Conservation (phyloP, 805 yeast genomes). For the Saccharomyces paradoxus region DNA sequence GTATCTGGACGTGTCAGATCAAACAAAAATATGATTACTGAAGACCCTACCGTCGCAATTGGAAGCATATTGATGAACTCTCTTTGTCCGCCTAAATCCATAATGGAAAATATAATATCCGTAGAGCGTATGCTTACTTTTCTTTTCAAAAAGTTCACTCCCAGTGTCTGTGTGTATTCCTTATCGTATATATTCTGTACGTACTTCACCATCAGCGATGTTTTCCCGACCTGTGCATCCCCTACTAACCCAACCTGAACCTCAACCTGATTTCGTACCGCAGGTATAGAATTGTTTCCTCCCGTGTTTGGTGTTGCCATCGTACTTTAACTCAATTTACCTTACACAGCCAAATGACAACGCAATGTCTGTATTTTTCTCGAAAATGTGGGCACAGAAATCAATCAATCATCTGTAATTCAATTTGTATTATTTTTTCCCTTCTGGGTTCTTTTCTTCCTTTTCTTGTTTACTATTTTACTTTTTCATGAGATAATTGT, state of each 20-base stretch:
- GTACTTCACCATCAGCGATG: constrained; percentile 90
- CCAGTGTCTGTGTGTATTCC: constrained; percentile 84
- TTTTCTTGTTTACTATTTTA: background rate
- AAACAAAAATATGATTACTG: constrained; percentile 80
- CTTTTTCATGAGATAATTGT: background rate
- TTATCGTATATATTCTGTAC: constrained; percentile 91
- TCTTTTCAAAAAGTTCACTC: constrained; percentile 90
- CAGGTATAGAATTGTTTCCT: constrained; percentile 6
- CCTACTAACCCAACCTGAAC: constrained; percentile 86
- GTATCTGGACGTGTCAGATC: constrained; percentile 81
- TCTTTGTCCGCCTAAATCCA: constrained; percentile 93
- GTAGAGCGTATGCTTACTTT: constrained; percentile 75
- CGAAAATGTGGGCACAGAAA: background rate
- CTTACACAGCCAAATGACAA: background rate
- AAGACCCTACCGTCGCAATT: constrained; percentile 82
- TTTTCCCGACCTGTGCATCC: constrained; percentile 91
- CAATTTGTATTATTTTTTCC: background rate
- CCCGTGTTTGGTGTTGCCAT: background rate
- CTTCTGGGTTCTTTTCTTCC: background rate
- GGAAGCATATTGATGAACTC: constrained; percentile 94
- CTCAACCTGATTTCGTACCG: constrained; percentile 15
- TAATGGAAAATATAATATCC: constrained; percentile 78
- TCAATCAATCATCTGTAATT: background rate
- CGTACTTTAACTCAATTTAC: background rate
- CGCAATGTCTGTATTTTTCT: background rate